These are phyloP conservation scores for Avicennia marina DNA, from an alignment of 257 asterid genomes.

Conservation along the genomic window DNA sequence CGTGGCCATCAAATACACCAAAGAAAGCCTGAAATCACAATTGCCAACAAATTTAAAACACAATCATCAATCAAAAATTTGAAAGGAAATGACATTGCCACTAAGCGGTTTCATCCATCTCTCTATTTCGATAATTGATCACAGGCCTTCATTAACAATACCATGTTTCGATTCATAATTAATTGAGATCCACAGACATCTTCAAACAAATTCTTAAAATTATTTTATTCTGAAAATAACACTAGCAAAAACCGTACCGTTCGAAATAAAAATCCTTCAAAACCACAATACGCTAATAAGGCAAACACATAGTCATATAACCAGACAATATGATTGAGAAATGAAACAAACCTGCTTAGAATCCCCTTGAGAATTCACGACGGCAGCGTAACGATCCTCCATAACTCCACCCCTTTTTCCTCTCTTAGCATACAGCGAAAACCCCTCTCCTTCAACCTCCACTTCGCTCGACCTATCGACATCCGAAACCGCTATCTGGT, in stretches of 20 bases:
- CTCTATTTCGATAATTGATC: too few relatives aligned
- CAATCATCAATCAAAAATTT: background rate
- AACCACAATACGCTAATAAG: too few relatives aligned
- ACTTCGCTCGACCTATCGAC: conserved; percentile 29
- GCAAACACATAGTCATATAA: too few relatives aligned
- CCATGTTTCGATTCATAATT: too few relatives aligned
- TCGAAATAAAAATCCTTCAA: background rate
- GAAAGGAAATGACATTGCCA: background rate
- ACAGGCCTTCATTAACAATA: too few relatives aligned
- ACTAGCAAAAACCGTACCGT: too few relatives aligned
- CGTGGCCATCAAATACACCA: conserved; percentile 83
- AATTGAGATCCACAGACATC: too few relatives aligned
- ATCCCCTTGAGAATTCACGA: conserved; percentile 24
- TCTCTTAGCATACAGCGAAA: conserved; percentile 39
- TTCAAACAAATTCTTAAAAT: too few relatives aligned
- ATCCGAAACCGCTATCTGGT: conserved; percentile 7
- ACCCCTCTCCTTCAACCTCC: conserved; percentile 44
- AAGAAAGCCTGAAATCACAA: conserved; percentile 60
- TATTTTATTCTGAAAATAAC: too few relatives aligned
- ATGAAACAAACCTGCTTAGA: conserved; percentile 33
- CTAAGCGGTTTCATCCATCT: too few relatives aligned
- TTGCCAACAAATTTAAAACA: background rate
- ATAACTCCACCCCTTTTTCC: conserved; percentile 44
- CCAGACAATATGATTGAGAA: background rate
- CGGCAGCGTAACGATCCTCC: conserved; percentile 50